phyloP scores from a whole-genome alignment of 2,329 filamentous ascomycete genomes.

The Ophiostoma ulmi region DNA sequence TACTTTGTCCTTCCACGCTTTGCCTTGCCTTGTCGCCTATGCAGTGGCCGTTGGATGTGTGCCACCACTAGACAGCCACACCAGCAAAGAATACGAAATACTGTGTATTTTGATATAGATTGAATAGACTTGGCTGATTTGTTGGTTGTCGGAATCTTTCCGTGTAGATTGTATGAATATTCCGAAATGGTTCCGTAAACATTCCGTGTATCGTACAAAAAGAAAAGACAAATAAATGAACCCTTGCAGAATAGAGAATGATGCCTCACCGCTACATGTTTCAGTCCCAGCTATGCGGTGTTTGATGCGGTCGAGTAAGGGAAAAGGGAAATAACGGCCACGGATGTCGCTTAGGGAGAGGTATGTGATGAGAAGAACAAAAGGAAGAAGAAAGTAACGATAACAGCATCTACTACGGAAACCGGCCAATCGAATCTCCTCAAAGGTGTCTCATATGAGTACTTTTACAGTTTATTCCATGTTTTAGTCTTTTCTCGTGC shows the following conservation, averaged over 20 bases:
- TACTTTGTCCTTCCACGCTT: not conserved
- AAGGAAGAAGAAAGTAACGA: too few species aligned
- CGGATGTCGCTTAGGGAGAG: not conserved
- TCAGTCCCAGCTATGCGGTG: not conserved
- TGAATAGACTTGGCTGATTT: not conserved
- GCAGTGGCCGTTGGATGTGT: not conserved
- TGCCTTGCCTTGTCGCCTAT: not conserved
- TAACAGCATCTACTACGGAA: not conserved
- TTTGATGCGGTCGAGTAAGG: not conserved
- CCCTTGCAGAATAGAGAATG: not conserved
- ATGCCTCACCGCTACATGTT: constrained; percentile 10
- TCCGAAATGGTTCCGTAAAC: too few species aligned
- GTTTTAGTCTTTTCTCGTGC: too few species aligned
- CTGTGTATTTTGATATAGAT: not conserved
- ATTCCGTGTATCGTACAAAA: too few species aligned
- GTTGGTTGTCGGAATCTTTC: too few species aligned
- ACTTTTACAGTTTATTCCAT: not conserved
- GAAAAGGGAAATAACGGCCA: not conserved
- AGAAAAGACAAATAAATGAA: not conserved
- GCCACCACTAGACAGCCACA: not conserved
- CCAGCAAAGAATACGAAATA: too few species aligned
- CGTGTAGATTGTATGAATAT: too few species aligned
- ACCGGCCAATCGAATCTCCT: not conserved
- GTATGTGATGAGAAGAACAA: not conserved
- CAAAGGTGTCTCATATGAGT: not conserved